These are phyloP conservation scores for Fistulinella prunicolor DNA, from an alignment of 768 basidiomycete species.

Conservation along the genomic window DNA sequence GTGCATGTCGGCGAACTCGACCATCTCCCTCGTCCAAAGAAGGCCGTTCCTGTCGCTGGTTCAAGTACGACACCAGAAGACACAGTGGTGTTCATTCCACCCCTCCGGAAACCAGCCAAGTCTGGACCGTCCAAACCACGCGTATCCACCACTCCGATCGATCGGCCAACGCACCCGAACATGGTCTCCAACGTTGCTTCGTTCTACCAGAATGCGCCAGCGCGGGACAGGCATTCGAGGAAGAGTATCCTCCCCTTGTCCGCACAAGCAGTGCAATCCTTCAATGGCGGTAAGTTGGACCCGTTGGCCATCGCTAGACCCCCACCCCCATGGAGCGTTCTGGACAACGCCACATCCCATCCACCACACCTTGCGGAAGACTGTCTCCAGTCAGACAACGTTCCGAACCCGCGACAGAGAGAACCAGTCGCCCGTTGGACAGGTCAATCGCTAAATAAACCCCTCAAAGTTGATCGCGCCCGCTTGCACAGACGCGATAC, in stretches of 20 bases:
- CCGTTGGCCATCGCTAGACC: constrained; percentile 26
- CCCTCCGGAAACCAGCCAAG: constrained; percentile 9
- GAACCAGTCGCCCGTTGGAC: background rate
- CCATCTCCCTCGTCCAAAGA: constrained; percentile 4
- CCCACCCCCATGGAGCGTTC: constrained; percentile 26
- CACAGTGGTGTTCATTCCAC: constrained; percentile 19
- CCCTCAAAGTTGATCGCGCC: constrained; percentile 20
- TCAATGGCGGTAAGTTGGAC: constrained; percentile 12
- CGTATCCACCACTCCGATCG: background rate
- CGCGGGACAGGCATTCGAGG: background rate
- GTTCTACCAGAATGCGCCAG: constrained; percentile 17
- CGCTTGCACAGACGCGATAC: constrained; percentile 27
- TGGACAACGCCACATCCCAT: background rate
- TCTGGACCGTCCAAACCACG: background rate
- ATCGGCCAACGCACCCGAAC: background rate
- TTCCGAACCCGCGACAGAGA: background rate
- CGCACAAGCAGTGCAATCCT: constrained; percentile 18
- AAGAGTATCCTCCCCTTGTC: constrained; percentile 16
- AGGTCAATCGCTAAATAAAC: constrained; percentile 4
- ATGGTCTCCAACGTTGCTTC: constrained; percentile 13
- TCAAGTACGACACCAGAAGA: constrained; percentile 8
- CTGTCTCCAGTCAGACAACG: too few relatives aligned
- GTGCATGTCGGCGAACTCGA: constrained; percentile 23
- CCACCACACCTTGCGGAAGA: too few relatives aligned
- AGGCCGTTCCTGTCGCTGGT: background rate